Evolutionary conservation across 2,329 filamentous ascomycete species (phyloP).

Genomic region (Penicillium sp.): DNA sequence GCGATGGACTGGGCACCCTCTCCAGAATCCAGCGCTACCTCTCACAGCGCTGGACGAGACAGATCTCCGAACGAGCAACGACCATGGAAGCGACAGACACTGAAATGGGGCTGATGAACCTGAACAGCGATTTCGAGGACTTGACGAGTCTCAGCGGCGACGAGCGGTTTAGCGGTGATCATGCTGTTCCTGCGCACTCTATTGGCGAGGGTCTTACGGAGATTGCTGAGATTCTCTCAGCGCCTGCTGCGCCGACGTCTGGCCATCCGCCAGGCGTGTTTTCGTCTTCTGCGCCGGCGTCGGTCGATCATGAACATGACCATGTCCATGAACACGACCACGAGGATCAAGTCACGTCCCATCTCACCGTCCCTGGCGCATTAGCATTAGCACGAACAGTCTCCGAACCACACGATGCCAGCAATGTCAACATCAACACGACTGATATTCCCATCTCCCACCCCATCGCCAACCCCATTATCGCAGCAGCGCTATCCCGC

Average conservation of each 20-base stretch:
- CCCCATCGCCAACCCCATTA: neutral
- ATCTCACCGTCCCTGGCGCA: slow-evolving; percentile 11
- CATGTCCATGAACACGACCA: neutral
- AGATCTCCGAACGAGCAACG: slow-evolving; percentile 21
- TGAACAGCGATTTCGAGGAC: slow-evolving; percentile 9
- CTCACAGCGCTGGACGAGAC: slow-evolving; percentile 38
- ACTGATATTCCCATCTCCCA: neutral
- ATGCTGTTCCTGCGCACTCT: slow-evolving; percentile 6
- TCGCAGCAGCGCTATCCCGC: slow-evolving; percentile 7
- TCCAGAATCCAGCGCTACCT: slow-evolving; percentile 37
- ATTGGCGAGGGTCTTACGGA: slow-evolving; percentile 20
- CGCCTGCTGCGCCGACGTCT: slow-evolving; percentile 17
- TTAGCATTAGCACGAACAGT: neutral
- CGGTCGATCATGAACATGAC: neutral
- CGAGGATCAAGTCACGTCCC: neutral
- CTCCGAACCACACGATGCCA: neutral
- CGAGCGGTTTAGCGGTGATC: slow-evolving; percentile 14
- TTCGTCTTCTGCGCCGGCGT: neutral
- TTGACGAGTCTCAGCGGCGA: neutral
- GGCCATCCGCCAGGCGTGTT: neutral
- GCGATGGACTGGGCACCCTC: slow-evolving; percentile 38
- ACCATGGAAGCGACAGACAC: slow-evolving; percentile 6
- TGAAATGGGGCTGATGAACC: slow-evolving; percentile 7
- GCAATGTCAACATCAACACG: neutral
- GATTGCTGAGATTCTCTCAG: slow-evolving; percentile 18